These are phyloP conservation scores for Diutina pseudorugosa DNA, from an alignment of 1,139 yeast species.

Conservation along the genomic window DNA sequence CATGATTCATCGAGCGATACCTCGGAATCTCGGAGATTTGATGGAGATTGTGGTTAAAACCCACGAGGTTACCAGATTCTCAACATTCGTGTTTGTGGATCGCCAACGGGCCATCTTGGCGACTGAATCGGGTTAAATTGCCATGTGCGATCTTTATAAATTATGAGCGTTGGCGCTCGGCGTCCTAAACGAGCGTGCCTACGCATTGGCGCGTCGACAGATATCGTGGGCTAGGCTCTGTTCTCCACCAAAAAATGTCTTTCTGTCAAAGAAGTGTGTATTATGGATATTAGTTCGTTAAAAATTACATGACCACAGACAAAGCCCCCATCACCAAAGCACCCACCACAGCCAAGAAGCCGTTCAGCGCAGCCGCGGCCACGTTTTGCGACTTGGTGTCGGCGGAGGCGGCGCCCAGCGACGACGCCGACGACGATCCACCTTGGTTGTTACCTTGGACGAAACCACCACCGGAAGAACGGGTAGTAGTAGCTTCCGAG, in stretches of 20 bases:
- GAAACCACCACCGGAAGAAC: not conserved
- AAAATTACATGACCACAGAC: slow-evolving; percentile 1
- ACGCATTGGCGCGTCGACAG: not conserved
- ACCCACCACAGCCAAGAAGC: not conserved
- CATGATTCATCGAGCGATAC: not conserved
- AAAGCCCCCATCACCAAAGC: not conserved
- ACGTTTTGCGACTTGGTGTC: not conserved
- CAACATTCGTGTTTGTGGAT: not conserved
- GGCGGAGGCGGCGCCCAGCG: not conserved
- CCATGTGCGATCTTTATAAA: not conserved
- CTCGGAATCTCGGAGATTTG: no score
- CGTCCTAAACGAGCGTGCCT: not conserved
- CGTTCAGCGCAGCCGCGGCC: not conserved
- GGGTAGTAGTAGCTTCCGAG: not conserved
- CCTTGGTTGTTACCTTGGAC: not conserved
- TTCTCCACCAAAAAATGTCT: no score
- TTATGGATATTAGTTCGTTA: not conserved
- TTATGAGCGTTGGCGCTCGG: not conserved
- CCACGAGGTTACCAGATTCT: not conserved
- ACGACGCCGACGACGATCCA: not conserved
- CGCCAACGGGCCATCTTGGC: not conserved
- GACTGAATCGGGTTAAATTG: not conserved
- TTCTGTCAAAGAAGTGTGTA: not conserved
- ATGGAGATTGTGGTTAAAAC: no score
- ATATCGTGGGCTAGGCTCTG: not conserved